Evolutionary conservation across 129 eudicot genomes (phyloP), one percentile per base, ranked within the genome.

Genomic region (Glebionis coronaria): DNA sequence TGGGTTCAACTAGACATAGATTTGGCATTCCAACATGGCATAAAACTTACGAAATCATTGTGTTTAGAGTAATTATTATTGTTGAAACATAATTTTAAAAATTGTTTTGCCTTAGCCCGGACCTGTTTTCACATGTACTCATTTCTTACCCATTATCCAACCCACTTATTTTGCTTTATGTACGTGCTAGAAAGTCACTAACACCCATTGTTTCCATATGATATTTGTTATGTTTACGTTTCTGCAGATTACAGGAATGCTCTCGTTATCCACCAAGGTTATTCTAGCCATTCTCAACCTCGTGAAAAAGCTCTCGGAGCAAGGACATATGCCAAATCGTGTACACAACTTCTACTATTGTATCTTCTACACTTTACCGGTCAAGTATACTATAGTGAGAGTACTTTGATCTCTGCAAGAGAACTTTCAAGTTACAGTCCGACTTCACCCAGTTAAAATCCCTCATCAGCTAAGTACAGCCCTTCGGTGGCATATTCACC

Each of bases 401-500:
- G n/a, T n/a, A n/a, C n/a, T n/a, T n/a, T n/a, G n/a, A n/a, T n/a
- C n/a, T n/a, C n/a, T n/a, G n/a, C n/a, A n/a, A n/a, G n/a, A n/a
- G n/a, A n/a, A n/a, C n/a, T n/a, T n/a, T n/a, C 97, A 2, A 79
- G 88, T 49, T 91, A 87, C 79, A 91, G 87, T 46, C 97, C 97
- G 0, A 90, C 94, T 1, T 91, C 97, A 18, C 95, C 95, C 4
- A 82, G 88, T 60, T 90, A 83, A 65, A 90, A 85, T 45, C 91
- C 91, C n/a, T 88, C 97, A 65, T 85, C 87, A 0, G 94, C 94
- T 27, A 85, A 82, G 69, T 91, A 88, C 85, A 91, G 95, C 76
- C 98, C 96, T 0, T 92, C 98, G 23, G 75, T 85, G 72, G 97
- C 94, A 3, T 91, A 88, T 79, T 91, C 97, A n/a, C 96, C 97